Percentiles rank a stretch among this genome's conserved stretches.
Evolutionary conservation across 768 basidiomycete species (phyloP).

Genomic region (Arthromyces matolae): DNA sequence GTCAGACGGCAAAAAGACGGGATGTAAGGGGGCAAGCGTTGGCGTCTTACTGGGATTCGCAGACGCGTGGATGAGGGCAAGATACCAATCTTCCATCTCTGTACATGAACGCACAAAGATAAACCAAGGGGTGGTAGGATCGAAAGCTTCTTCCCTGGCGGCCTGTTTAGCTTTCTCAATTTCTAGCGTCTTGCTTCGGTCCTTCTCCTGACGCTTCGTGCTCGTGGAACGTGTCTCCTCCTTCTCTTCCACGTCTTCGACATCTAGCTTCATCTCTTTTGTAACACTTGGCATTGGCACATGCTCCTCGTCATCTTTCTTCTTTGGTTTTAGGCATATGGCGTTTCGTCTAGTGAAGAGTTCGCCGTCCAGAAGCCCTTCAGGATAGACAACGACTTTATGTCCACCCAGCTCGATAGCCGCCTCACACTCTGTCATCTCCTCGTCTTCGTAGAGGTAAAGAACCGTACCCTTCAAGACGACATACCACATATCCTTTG

Average conservation of each 20-base stretch:
- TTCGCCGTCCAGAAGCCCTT: constrained; percentile 79
- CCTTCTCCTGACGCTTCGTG: constrained; percentile 34
- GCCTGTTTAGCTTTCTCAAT: constrained; percentile 41
- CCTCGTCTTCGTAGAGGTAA: constrained; percentile 92
- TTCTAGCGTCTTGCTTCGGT: constrained; percentile 31
- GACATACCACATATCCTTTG: constrained; percentile 91
- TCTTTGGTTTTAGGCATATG: constrained; percentile 67
- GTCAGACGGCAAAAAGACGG: constrained; percentile 70
- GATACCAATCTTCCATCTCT: constrained; percentile 98
- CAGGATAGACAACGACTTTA: constrained; percentile 72
- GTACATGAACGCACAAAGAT: constrained; percentile 84
- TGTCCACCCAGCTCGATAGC: constrained; percentile 84
- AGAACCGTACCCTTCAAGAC: constrained; percentile 89
- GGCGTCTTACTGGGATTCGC: constrained; percentile 59
- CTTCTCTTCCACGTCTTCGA: constrained; percentile 29
- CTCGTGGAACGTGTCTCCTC: constrained; percentile 22
- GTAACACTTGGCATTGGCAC: constrained; percentile 54
- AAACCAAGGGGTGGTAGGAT: constrained; percentile 76
- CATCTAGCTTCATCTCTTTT: constrained; percentile 45
- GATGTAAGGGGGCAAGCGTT: constrained; percentile 53
- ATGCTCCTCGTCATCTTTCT: constrained; percentile 26
- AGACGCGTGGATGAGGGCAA: constrained; percentile 74
- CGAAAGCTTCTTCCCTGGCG: constrained; percentile 47
- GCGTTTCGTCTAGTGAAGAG: constrained; percentile 89
- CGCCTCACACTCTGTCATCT: constrained; percentile 84